Evolutionary conservation across 805 yeast species (phyloP).

Genomic region (Zygoascus biomembranicola): DNA sequence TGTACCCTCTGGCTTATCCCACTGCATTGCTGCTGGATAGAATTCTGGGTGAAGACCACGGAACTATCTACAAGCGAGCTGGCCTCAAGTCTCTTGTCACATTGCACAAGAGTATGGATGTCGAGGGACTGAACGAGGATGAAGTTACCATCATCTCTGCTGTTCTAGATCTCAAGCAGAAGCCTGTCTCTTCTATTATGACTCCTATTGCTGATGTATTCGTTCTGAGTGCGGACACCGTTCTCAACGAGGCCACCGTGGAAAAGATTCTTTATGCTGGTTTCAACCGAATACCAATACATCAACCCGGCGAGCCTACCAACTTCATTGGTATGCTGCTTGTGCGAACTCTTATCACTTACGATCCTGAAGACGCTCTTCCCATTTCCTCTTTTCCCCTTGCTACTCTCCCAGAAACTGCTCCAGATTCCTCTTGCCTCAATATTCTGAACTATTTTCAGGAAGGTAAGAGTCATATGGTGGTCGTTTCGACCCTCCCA

Average conservation of each 20-base stretch:
- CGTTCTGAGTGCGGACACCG: slow-evolving; percentile 75
- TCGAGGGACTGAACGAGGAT: slow-evolving; percentile 84
- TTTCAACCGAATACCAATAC: slow-evolving; percentile 89
- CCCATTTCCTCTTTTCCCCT: slow-evolving; percentile 91
- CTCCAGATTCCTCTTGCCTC: slow-evolving; percentile 83
- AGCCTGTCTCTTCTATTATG: slow-evolving; percentile 80
- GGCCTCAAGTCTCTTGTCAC: slow-evolving; percentile 93
- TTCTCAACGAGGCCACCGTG: slow-evolving; percentile 75
- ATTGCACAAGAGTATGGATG: slow-evolving; percentile 90
- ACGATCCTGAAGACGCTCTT: slow-evolving; percentile 92
- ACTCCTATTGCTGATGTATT: slow-evolving; percentile 88
- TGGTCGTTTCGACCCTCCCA: slow-evolving; percentile 77
- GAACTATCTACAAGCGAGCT: slow-evolving; percentile 84
- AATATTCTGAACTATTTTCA: slow-evolving; percentile 93
- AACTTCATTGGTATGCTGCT: slow-evolving; percentile 93
- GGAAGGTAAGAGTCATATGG: slow-evolving; percentile 97
- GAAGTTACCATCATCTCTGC: slow-evolving; percentile 95
- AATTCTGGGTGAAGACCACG: slow-evolving; percentile 90
- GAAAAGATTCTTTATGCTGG: slow-evolving; percentile 91
- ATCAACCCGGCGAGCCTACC: slow-evolving; percentile 77
- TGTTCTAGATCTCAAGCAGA: slow-evolving; percentile 88
- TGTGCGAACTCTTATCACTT: slow-evolving; percentile 85
- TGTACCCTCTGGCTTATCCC: slow-evolving; percentile 93
- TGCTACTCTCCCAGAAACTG: slow-evolving; percentile 94
- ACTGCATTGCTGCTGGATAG: slow-evolving; percentile 72